Base-by-base conservation (phyloP, 2,329 filamentous ascomycete species). In the Colletotrichum sp. region DNA sequence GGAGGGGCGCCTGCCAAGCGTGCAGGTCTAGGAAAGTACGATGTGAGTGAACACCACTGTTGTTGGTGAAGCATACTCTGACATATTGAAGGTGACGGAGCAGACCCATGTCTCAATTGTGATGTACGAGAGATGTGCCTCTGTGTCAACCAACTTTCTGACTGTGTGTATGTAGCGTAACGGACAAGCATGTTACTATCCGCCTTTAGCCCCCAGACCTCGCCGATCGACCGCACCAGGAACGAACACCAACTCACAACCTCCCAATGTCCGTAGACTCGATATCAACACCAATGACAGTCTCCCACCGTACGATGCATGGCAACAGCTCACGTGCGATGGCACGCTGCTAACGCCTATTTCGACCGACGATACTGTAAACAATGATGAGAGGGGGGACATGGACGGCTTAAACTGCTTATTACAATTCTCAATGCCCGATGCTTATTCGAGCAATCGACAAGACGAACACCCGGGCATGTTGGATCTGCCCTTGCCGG, bases 11-110 rank as follows among this genome's bases (percentile, higher is more conserved):
- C 13, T 76, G 73, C 21, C 69, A 76, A 30, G 69, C 69, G 6
- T 76, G 73, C 55, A 64, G 73, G 34, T 72, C 64, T 10, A 68
- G 73, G 26, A 76, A 76, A 18, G 73, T 76, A n/a, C 73, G 73
- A 26, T 76, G 73, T 76, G 30, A 72, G 72, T 72, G 21, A 18
- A 4, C 26, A 18, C 6, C 12, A n/a, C 24, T 34, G 12, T 21
- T 21, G 10, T 18, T 28, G 13, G n/a, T 16, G 28, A 44, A 3
- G 9, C 10, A 13, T 36, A 4, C 24, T 34, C 52, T 76, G 18
- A 76, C 70, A 30, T 7, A 12, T n/a, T 12, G 2, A 44, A 76
- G 73, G 73, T 26, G 69, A 76, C 32, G 73, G 73, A 5, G 73
- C 73, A 21, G 69, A 76, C 10, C 73, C 73, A 16, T 76, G 73